phyloP scores from a whole-genome alignment of 495 filamentous ascomycete genomes.

The Pseudotulostoma volvatum region DNA sequence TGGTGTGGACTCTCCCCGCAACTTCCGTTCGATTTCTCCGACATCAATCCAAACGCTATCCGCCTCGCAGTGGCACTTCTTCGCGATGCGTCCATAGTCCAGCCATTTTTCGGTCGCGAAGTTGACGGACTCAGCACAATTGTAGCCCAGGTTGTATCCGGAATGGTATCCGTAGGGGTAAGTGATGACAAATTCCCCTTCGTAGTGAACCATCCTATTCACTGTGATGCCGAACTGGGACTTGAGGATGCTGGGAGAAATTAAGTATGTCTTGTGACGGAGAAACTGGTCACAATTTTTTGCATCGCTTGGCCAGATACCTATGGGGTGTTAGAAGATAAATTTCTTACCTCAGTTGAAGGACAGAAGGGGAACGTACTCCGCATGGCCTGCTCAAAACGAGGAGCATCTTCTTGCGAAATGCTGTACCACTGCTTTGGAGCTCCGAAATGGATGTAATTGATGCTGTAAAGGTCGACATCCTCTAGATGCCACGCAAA shows the following conservation, averaged over 20 bases:
- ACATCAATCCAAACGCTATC: slow-evolving; percentile 99
- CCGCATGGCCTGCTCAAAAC: slow-evolving; percentile 91
- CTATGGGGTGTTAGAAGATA: slow-evolving; percentile 13
- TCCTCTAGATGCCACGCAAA: slow-evolving; percentile 99
- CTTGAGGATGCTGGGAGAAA: slow-evolving; percentile 75
- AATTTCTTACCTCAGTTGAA: background rate
- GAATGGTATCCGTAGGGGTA: slow-evolving; percentile 98
- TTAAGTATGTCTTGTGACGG: slow-evolving; percentile 95
- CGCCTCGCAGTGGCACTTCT: slow-evolving; percentile 87
- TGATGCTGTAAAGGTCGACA: slow-evolving; percentile 98
- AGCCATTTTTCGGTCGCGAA: slow-evolving; percentile 93
- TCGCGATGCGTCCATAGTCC: slow-evolving; percentile 87
- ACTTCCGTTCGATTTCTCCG: slow-evolving; percentile 81
- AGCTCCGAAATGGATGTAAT: slow-evolving; percentile 96
- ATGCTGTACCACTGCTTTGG: slow-evolving; percentile 99
- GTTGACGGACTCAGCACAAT: slow-evolving; percentile 97
- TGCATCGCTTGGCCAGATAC: slow-evolving; percentile 86
- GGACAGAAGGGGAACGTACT: slow-evolving; percentile 23
- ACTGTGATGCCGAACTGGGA: slow-evolving; percentile 84
- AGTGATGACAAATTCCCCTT: slow-evolving; percentile 96
- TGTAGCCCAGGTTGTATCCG: slow-evolving; percentile 95
- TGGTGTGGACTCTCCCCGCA: slow-evolving; percentile 75
- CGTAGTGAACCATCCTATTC: slow-evolving; percentile 88
- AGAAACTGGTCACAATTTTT: slow-evolving; percentile 95
- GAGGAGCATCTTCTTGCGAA: slow-evolving; percentile 83